Conservation (phyloP, 495 filamentous ascomycete species). For the Rhizodiscina lignyota region DNA sequence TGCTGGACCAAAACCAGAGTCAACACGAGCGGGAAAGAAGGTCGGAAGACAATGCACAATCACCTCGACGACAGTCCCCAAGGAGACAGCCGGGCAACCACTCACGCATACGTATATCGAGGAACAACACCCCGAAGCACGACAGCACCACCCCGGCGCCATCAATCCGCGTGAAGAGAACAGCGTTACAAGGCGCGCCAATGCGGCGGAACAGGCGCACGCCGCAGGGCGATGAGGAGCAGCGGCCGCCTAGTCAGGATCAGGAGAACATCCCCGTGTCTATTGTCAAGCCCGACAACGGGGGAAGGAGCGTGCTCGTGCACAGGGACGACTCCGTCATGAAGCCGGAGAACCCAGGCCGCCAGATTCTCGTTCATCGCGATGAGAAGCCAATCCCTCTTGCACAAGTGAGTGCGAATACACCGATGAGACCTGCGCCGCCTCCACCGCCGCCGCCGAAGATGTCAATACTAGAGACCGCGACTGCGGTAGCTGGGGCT, state of each 20-base stretch:
- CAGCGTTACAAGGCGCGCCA: slow-evolving; percentile 11
- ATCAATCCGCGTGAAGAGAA: slow-evolving; percentile 12
- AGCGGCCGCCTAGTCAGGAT: slow-evolving; percentile 11
- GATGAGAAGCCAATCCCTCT: slow-evolving; percentile 37
- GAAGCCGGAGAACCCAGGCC: slow-evolving; percentile 16
- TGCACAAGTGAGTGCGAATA: slow-evolving; percentile 59
- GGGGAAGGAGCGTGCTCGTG: too few species aligned
- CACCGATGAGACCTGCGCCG: slow-evolving; percentile 57
- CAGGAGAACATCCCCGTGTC: slow-evolving; percentile 14
- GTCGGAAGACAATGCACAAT: slow-evolving; percentile 19
- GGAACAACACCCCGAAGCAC: slow-evolving; percentile 11
- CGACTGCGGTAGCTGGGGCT: slow-evolving; percentile 69
- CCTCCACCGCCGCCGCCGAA: slow-evolving; percentile 70
- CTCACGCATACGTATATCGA: slow-evolving; percentile 8
- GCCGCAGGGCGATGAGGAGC: slow-evolving; percentile 13
- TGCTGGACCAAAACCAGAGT: slow-evolving; percentile 21
- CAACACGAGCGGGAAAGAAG: too few species aligned
- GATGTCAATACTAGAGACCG: slow-evolving; percentile 87
- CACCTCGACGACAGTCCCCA: too few species aligned
- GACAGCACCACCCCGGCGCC: slow-evolving; percentile 15
- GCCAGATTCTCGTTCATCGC: slow-evolving; percentile 35
- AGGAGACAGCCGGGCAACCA: slow-evolving; percentile 4
- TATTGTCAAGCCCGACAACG: not conserved
- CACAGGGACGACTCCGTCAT: too few species aligned
- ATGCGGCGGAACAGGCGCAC: slow-evolving; percentile 13